phyloP scores from a whole-genome alignment of 192 early-diverging fungal species.

The Rhizophagus sp. region DNA sequence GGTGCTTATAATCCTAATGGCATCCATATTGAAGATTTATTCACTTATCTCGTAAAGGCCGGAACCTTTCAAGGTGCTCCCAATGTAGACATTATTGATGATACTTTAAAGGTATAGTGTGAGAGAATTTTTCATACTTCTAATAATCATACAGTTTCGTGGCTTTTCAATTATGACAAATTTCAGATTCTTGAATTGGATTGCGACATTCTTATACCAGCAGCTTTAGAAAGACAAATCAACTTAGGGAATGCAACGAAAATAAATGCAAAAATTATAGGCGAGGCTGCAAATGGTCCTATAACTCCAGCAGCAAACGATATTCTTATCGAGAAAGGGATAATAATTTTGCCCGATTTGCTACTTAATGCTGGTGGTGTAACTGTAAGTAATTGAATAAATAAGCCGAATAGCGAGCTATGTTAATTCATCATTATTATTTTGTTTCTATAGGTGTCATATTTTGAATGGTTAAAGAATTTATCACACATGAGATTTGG shows the following conservation, averaged over 20 bases:
- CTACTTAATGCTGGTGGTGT: constrained; percentile 83
- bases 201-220: constrained; percentile 82
- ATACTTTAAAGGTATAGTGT: constrained; percentile 42
- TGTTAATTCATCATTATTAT: neutral
- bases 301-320: constrained; percentile 75
- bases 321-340: constrained; percentile 59
- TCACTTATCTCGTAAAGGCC: constrained; percentile 60
- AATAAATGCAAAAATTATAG: constrained; percentile 79
- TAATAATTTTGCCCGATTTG: constrained; percentile 72
- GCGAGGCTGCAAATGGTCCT: constrained; percentile 83
- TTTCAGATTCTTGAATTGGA: constrained; percentile 59
- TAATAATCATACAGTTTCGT: too few species aligned
- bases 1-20: constrained; percentile 66
- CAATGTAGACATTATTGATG: constrained; percentile 60
- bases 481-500: constrained; percentile 83
- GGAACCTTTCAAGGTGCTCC: constrained; percentile 70
- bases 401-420: neutral
- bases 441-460: neutral
- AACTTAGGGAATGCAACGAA: constrained; percentile 68
- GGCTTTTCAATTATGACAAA: neutral
- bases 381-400: constrained; percentile 70
- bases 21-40: constrained; percentile 66
- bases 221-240: constrained; percentile 81
- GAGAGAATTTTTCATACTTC: neutral
- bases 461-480: constrained; percentile 82